Conservation (phyloP, 1,284 basidiomycete species). For the Fomitopsis schrenkii region DNA sequence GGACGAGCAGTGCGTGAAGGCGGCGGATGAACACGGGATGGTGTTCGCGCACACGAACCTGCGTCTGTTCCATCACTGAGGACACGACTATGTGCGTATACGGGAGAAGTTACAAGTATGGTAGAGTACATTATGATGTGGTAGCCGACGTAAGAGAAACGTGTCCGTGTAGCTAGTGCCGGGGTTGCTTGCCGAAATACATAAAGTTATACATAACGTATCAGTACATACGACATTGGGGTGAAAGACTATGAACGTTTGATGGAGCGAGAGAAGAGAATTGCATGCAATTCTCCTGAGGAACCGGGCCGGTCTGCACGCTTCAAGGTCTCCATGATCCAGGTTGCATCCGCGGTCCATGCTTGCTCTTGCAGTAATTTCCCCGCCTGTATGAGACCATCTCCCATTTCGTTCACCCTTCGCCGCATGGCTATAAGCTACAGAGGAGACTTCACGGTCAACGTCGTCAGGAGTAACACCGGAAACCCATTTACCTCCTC, state of each 20-base stretch:
- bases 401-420: not conserved
- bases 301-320: not conserved
- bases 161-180: not conserved
- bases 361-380: not conserved
- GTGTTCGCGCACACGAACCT: constrained; percentile 86
- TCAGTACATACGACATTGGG: not conserved
- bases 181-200: not conserved
- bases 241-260: not conserved
- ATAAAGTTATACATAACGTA: not conserved
- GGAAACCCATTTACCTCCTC: too few species aligned
- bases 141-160: not conserved
- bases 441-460: not conserved
- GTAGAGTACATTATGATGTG: not conserved
- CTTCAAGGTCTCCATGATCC: not conserved
- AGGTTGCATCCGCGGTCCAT: not conserved
- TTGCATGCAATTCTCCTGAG: not conserved
- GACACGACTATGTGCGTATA: not conserved
- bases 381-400: not conserved
- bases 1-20: constrained; percentile 94
- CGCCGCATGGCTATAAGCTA: not conserved
- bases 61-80: constrained; percentile 79
- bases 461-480: not conserved
- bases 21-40: constrained; percentile 87
- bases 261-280: not conserved
- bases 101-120: not conserved